These are phyloP conservation scores for Candida pseudocylindracea DNA, from an alignment of 1,139 yeast species.

Conservation along the genomic window DNA sequence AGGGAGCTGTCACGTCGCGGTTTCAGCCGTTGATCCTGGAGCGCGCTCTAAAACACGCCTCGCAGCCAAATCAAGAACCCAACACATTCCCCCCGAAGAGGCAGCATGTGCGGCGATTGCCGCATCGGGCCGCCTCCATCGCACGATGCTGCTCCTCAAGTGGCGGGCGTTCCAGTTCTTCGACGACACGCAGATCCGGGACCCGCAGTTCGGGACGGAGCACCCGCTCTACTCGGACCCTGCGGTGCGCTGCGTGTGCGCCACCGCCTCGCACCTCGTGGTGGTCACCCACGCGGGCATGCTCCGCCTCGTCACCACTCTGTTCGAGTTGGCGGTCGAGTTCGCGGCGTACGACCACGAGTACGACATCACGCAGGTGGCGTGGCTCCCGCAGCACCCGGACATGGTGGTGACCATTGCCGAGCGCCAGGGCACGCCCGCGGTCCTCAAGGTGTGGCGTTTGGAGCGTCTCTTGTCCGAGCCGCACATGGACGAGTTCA, in stretches of 20 bases:
- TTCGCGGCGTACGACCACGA: constrained; percentile 47
- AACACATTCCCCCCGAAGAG: no score
- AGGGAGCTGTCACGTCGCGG: no score
- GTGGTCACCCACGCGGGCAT: constrained; percentile 32
- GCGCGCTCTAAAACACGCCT: no score
- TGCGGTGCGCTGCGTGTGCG: constrained; percentile 34
- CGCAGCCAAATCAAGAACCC: no score
- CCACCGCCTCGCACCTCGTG: constrained; percentile 28
- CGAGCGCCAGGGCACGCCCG: constrained; percentile 49
- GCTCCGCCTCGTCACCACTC: constrained; percentile 33
- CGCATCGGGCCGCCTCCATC: no score
- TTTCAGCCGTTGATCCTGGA: no score
- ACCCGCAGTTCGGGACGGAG: constrained; percentile 47
- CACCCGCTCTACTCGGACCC: constrained; percentile 66
- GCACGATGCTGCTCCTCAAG: no score
- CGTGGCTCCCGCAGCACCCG: constrained; percentile 17
- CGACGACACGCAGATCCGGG: constrained; percentile 64
- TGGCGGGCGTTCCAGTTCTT: constrained; percentile 88
- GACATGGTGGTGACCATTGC: constrained; percentile 47
- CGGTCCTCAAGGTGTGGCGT: constrained; percentile 54
- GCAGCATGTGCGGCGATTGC: no score
- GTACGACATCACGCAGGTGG: constrained; percentile 36
- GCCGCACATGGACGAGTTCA: constrained; percentile 7
- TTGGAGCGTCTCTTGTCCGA: constrained; percentile 14
- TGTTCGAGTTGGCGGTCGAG: constrained; percentile 18